phyloP scores from a whole-genome alignment of 345 rosid species.

The Capsella bursapastoris region DNA sequence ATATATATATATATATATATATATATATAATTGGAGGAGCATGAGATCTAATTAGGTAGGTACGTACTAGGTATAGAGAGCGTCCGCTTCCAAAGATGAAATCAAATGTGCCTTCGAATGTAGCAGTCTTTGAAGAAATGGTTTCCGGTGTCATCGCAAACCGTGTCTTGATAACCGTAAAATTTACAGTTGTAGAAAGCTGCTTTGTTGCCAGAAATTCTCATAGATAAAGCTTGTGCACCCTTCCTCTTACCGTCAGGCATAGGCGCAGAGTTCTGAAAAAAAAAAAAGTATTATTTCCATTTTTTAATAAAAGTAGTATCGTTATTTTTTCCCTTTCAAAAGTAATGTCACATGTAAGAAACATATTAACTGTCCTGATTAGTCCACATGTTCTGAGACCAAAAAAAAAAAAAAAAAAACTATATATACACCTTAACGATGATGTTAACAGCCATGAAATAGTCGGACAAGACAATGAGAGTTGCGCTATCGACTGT shows the following conservation, averaged over 20 bases:
- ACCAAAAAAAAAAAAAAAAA: neutral
- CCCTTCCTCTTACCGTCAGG: slow-evolving; percentile 50
- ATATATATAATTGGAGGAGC: neutral
- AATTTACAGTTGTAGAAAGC: slow-evolving; percentile 64
- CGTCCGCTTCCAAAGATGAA: slow-evolving; percentile 74
- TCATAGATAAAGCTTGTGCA: slow-evolving; percentile 64
- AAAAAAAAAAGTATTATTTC: neutral
- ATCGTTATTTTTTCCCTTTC: neutral
- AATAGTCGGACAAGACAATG: slow-evolving; percentile 60
- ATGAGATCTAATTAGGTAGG: neutral
- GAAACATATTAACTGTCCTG: too few species aligned
- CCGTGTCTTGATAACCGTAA: slow-evolving; percentile 67
- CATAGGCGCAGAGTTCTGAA: slow-evolving; percentile 63
- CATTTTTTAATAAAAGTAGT: neutral
- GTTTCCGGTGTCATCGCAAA: slow-evolving; percentile 68
- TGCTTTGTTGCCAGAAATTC: slow-evolving; percentile 58
- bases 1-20: neutral
- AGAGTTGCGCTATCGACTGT: slow-evolving; percentile 71
- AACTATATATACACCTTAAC: slow-evolving; percentile 48
- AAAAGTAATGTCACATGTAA: neutral
- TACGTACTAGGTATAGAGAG: slow-evolving; percentile 68
- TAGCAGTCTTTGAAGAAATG: slow-evolving; percentile 77
- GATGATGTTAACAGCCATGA: slow-evolving; percentile 59
- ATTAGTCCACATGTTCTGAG: too few species aligned
- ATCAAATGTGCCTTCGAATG: slow-evolving; percentile 80